Percentiles rank a stretch among this genome's conserved stretches.
Conservation (phyloP, 305 asterid species). For the Solanum hybrid region DNA sequence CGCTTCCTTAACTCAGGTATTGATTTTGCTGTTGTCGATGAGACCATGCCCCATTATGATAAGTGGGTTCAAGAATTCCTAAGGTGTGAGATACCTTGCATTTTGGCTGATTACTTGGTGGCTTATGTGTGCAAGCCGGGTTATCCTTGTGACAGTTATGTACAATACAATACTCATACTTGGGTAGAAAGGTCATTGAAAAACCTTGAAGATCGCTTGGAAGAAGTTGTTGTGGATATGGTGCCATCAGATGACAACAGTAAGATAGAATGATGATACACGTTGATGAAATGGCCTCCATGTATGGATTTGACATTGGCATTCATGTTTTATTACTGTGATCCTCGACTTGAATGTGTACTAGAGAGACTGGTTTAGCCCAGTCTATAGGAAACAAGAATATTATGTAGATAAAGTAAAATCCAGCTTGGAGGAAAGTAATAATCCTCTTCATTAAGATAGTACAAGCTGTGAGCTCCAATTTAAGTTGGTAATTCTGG, state of each 20-base stretch:
- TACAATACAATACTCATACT: constrained; percentile 58
- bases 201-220: constrained; percentile 25
- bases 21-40: constrained; percentile 69
- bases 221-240: constrained; percentile 31
- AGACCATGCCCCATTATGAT: constrained; percentile 67
- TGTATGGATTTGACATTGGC: constrained; percentile 59
- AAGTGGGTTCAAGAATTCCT: constrained; percentile 83
- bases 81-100: constrained; percentile 63
- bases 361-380: constrained; percentile 65
- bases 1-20: constrained; percentile 53
- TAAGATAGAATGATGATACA: constrained; percentile 51
- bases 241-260: constrained; percentile 15
- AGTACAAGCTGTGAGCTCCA: background rate
- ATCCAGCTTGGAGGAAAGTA: background rate
- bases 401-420: background rate
- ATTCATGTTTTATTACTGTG: constrained; percentile 46
- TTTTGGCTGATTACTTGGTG: constrained; percentile 72
- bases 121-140: constrained; percentile 88
- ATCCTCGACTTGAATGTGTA: constrained; percentile 47
- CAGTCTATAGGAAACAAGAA: constrained; percentile 17
- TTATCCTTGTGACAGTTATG: constrained; percentile 61
- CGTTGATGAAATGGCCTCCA: constrained; percentile 37
- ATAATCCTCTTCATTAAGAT: background rate
- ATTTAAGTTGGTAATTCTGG: background rate
- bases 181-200: constrained; percentile 69